phyloP scores from a whole-genome alignment of 2,329 filamentous ascomycete species.

The Apiospora rasikravindrae region DNA sequence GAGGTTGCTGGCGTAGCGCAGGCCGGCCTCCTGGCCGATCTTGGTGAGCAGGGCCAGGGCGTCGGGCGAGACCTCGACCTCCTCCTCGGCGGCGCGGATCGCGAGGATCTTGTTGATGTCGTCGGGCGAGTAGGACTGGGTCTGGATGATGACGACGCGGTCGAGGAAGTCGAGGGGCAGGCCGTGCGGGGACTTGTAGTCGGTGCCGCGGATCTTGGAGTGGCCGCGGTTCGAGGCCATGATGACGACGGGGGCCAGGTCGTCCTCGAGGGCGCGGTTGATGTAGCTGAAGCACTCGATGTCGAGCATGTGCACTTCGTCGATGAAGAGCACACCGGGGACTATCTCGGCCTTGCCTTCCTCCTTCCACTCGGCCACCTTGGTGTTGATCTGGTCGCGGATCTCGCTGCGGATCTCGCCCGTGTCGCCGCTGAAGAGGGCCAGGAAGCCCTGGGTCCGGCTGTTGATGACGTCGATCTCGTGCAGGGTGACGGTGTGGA shows the following conservation, averaged over 20 bases:
- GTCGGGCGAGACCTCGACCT: slow-evolving; percentile 88
- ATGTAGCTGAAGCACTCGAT: slow-evolving; percentile 99
- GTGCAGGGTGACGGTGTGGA: slow-evolving; percentile 95
- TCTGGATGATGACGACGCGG: slow-evolving; percentile 94
- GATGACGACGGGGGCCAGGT: slow-evolving; percentile 95
- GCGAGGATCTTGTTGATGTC: slow-evolving; percentile 92
- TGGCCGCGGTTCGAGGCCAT: slow-evolving; percentile 98
- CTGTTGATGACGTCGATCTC: slow-evolving; percentile 99
- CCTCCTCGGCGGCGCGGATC: slow-evolving; percentile 93
- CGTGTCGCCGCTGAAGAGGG: slow-evolving; percentile 96
- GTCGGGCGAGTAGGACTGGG: slow-evolving; percentile 79
- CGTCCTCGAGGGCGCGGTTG: slow-evolving; percentile 94
- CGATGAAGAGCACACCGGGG: slow-evolving; percentile 95
- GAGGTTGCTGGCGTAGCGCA: slow-evolving; percentile 96
- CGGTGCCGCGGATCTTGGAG: slow-evolving; percentile 89
- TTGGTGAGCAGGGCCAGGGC: slow-evolving; percentile 93
- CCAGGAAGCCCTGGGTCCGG: slow-evolving; percentile 95
- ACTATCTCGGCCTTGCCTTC: slow-evolving; percentile 99
- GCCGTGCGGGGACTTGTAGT: slow-evolving; percentile 91
- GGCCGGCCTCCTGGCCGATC: slow-evolving; percentile 89
- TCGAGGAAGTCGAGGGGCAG: slow-evolving; percentile 95
- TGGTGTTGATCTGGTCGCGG: slow-evolving; percentile 98
- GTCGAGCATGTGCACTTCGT: slow-evolving; percentile 99
- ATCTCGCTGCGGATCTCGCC: slow-evolving; percentile 98
- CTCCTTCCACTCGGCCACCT: slow-evolving; percentile 98